Base-by-base conservation (phyloP, 805 yeast species). In the Blastobotrys mokoenaii region DNA sequence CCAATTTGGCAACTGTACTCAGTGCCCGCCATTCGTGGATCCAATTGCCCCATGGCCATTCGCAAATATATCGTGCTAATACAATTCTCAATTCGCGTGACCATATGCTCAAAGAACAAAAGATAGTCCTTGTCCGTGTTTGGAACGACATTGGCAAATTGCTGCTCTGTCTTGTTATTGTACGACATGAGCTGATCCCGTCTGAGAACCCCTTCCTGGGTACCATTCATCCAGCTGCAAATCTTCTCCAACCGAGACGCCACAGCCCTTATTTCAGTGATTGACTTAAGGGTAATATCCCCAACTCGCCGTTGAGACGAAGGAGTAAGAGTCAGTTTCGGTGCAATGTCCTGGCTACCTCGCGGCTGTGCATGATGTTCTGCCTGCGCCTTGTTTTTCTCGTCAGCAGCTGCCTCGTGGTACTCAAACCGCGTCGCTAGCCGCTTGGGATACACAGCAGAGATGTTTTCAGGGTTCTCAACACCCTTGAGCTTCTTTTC, bases 401-500 rank as follows among this genome's bases (percentile, higher is more conserved):
- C 47, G 3, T 45, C 47, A 11, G 50, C 45, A 30, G 45, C 46
- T 17, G 46, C 45, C 22, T 46, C 41, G 33, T 49, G 52, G 43
- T 40, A 43, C 10, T 36, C 25, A 31, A 46, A 15, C 5, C 55
- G 44, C 2, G 47, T 50, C 17, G 40, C 40, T 15, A 53, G 44
- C 31, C 48, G 43, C 38, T 70, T 69, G 1, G 97, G 95, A 66
- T 82, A 89, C 0, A 80, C 77, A 40, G 87, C 70, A 18, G 94
- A 84, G 12, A 93, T 81, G 33, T 74, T 73, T 62, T 93, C 98
- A 1, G 95, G 95, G 31, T 88, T 81, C 72, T 93, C 98, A 14
- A 93, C 72, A 15, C 98, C 98, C 62, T 93, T 93, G 58, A 93
- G 72, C 62, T 89, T 88, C 59, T 77, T 80, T 58, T 88, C 95